A percentile compares a stretch with the other conserved stretches of the same genome.
Evolutionary conservation across 495 filamentous ascomycete species (phyloP).

Genomic region (Daldinia bambusicola): DNA sequence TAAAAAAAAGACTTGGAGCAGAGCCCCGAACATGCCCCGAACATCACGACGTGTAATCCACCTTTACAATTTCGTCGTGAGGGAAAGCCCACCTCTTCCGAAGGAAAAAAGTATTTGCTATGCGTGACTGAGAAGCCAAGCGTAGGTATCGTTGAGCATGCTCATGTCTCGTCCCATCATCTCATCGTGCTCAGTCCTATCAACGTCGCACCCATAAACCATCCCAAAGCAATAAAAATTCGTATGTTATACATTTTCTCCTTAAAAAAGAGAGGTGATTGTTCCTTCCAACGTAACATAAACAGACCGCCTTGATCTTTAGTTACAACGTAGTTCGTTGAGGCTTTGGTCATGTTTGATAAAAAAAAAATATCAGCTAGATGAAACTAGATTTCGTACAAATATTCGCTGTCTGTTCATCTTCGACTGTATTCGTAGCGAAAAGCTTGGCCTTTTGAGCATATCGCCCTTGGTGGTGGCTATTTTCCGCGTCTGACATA

Average conservation of each 20-base stretch:
- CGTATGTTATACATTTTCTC: conserved; percentile 40
- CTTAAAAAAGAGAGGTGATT: conserved; percentile 37
- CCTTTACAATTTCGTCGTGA: conserved; percentile 28
- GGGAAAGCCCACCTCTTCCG: conserved; percentile 6
- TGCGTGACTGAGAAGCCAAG: conserved; percentile 20
- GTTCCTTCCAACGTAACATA: conserved; percentile 19
- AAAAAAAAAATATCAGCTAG: neutral
- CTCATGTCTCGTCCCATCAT: conserved; percentile 41
- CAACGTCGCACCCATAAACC: conserved; percentile 17
- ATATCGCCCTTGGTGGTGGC: neutral
- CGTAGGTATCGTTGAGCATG: conserved; percentile 19
- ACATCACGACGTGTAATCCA: conserved; percentile 6
- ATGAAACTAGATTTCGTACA: neutral
- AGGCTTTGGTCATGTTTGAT: neutral
- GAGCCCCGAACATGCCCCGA: neutral
- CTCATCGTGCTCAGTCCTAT: conserved; percentile 32
- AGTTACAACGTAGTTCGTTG: neutral
- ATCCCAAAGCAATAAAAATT: conserved; percentile 29
- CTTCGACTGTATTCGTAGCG: neutral
- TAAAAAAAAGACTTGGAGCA: neutral
- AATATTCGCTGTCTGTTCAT: neutral
- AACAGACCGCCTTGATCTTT: neutral
- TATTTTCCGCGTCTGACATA: neutral
- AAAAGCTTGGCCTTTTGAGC: neutral
- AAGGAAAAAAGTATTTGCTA: conserved; percentile 13